Evolutionary conservation across 2,329 filamentous ascomycete species (phyloP).

Genomic region (Ophiostoma montium): DNA sequence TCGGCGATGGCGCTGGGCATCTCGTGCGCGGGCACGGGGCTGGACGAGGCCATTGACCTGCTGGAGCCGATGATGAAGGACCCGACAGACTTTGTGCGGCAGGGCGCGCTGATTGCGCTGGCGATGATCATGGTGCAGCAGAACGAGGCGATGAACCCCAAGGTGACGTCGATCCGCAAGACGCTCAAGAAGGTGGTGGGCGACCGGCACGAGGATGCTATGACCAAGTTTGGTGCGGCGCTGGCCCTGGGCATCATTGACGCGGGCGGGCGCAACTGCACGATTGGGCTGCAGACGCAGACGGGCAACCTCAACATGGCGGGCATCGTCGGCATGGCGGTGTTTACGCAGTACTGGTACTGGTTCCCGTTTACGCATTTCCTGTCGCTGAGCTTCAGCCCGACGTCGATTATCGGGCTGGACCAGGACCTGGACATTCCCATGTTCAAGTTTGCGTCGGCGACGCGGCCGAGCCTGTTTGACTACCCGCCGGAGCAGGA

Average conservation of each 20-base stretch:
- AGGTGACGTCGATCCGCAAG: slow-evolving; percentile 82
- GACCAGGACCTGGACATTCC: slow-evolving; percentile 90
- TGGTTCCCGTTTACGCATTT: slow-evolving; percentile 99
- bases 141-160: slow-evolving; percentile 97
- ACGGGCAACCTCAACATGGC: slow-evolving; percentile 98
- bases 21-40: slow-evolving; percentile 87
- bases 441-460: slow-evolving; percentile 89
- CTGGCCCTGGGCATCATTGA: slow-evolving; percentile 94
- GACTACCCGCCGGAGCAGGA: slow-evolving; percentile 97
- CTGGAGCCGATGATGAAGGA: slow-evolving; percentile 99
- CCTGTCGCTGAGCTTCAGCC: slow-evolving; percentile 88
- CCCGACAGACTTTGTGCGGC: slow-evolving; percentile 93
- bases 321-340: slow-evolving; percentile 91
- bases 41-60: slow-evolving; percentile 91
- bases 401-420: slow-evolving; percentile 87
- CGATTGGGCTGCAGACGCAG: slow-evolving; percentile 92
- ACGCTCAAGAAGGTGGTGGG: slow-evolving; percentile 86
- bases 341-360: slow-evolving; percentile 99
- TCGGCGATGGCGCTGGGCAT: slow-evolving; percentile 98
- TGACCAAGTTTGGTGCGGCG: slow-evolving; percentile 97
- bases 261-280: slow-evolving; percentile 94
- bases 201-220: slow-evolving; percentile 94
- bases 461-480: slow-evolving; percentile 86
- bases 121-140: slow-evolving; percentile 99
- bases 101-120: slow-evolving; percentile 85